A percentile compares a stretch with the other conserved stretches of the same genome.
phyloP scores from a whole-genome alignment of 495 filamentous ascomycete genomes.

The Aspergillus affinis region DNA sequence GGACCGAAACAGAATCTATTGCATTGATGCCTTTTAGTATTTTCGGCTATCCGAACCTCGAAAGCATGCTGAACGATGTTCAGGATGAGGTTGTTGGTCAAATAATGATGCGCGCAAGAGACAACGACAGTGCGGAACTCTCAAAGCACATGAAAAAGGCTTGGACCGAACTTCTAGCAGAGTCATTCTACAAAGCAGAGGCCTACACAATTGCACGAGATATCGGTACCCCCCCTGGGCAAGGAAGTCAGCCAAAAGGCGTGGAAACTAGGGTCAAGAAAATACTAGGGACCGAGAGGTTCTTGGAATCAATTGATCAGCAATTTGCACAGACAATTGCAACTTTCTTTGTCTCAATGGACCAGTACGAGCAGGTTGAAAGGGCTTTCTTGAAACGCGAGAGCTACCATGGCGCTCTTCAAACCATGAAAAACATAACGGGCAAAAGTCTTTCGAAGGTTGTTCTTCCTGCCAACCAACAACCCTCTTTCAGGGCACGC shows the following conservation, averaged over 20 bases:
- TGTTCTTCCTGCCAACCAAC: slow-evolving; percentile 68
- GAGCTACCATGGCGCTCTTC: slow-evolving; percentile 55
- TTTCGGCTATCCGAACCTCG: slow-evolving; percentile 72
- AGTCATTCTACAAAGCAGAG: slow-evolving; percentile 75
- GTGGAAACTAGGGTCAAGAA: slow-evolving; percentile 70
- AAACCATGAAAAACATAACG: slow-evolving; percentile 66
- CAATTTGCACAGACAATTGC: slow-evolving; percentile 77
- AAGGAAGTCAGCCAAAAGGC: slow-evolving; percentile 50
- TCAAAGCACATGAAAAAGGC: slow-evolving; percentile 54
- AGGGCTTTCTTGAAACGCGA: slow-evolving; percentile 67
- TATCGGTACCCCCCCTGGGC: slow-evolving; percentile 58
- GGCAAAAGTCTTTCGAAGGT: slow-evolving; percentile 58
- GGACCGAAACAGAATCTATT: slow-evolving; percentile 68
- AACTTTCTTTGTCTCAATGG: slow-evolving; percentile 64
- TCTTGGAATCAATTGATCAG: slow-evolving; percentile 56
- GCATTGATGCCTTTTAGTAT: slow-evolving; percentile 73
- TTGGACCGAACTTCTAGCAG: slow-evolving; percentile 56
- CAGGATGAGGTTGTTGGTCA: slow-evolving; percentile 80
- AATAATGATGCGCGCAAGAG: slow-evolving; percentile 77
- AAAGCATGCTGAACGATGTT: slow-evolving; percentile 68
- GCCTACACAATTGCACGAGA: slow-evolving; percentile 85
- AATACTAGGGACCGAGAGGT: slow-evolving; percentile 64
- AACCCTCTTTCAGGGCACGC: slow-evolving; percentile 80
- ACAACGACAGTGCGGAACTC: slow-evolving; percentile 59
- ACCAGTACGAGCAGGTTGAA: slow-evolving; percentile 75